phyloP scores from a whole-genome alignment of 768 basidiomycete species.

The Termitomyces eurrhizus region DNA sequence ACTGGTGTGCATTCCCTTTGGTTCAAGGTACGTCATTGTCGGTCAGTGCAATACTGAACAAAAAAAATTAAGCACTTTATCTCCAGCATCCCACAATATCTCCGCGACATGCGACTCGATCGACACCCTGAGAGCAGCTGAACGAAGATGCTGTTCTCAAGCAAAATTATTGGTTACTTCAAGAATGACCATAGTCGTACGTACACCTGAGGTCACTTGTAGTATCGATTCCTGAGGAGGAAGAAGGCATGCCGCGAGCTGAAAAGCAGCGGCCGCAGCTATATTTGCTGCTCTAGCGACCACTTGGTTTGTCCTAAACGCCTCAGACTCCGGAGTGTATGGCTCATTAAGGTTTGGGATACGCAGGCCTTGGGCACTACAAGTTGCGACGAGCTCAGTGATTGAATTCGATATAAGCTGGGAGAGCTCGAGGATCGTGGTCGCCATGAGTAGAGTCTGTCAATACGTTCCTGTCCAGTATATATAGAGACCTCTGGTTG shows the following conservation, averaged over 20 bases:
- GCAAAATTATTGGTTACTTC: neutral
- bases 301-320: constrained; percentile 22
- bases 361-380: constrained; percentile 11
- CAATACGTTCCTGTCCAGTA: neutral
- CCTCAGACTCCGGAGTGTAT: constrained; percentile 22
- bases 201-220: constrained; percentile 20
- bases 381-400: constrained; percentile 20
- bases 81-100: constrained; percentile 29
- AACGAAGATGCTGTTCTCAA: constrained; percentile 18
- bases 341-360: constrained; percentile 26
- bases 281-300: constrained; percentile 26
- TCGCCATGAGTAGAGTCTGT: constrained; percentile 3
- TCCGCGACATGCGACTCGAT: constrained; percentile 24
- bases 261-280: constrained; percentile 28
- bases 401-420: constrained; percentile 18
- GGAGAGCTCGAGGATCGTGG: constrained; percentile 12
- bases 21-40: too few relatives aligned
- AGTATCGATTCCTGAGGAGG: constrained; percentile 23
- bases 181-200: neutral
- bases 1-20: constrained; percentile 32
- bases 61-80: constrained; percentile 17
- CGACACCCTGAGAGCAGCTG: constrained; percentile 22
- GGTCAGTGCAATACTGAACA: neutral
- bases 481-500: neutral
- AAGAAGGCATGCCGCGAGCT: constrained; percentile 25